Base-by-base conservation (phyloP, 352 stramenopile genomes). In the Phytopythium sindhum region DNA sequence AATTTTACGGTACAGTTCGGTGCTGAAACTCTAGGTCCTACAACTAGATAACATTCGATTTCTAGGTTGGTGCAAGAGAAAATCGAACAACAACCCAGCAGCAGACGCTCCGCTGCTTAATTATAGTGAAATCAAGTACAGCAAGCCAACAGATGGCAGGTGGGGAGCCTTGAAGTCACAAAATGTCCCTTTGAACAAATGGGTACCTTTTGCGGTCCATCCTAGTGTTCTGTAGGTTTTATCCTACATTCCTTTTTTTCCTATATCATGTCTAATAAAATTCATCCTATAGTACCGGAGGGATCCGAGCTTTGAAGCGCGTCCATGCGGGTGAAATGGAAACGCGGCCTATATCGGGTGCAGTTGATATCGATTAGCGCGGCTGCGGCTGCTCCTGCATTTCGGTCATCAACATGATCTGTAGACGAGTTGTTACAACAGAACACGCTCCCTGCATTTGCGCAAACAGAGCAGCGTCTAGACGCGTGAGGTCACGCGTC, bases 181-280 rank as follows among this genome's bases (percentile, higher is more conserved):
- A 52, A 21, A 56, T 39, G 50, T 56, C 50, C 50, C 50, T 56
- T 56, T 28, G 28, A 56, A 56, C 23, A 39, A 19, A 56, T 56
- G 50, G 50, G 50, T 56, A 39, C 48, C 26, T 56, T 56, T 56
- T 52, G n/a, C 45, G 11, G 45, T 52, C 45, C 45, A 52, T 52
- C 45, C 45, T 52, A 52, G 45, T 14, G 39, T 19, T 48, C 19
- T 50, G 42, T 50, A 29, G n/a, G 45, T 52, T 52, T 12, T 52
- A 52, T 52, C 45, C 42, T 50, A 17, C 42, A 50, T 26, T 26
- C 15, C 42, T 41, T 41, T 41, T 41, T 41, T 15, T 41, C 35
- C 35, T 14, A n/a, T n/a, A n/a, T n/a, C n/a, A n/a, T n/a, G n/a
- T n/a, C n/a, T n/a, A n/a, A n/a, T n/a, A n/a, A n/a, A 45, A 45